phyloP scores from a whole-genome alignment of 2,329 filamentous ascomycete genomes.

The Arachnomyces sp. region DNA sequence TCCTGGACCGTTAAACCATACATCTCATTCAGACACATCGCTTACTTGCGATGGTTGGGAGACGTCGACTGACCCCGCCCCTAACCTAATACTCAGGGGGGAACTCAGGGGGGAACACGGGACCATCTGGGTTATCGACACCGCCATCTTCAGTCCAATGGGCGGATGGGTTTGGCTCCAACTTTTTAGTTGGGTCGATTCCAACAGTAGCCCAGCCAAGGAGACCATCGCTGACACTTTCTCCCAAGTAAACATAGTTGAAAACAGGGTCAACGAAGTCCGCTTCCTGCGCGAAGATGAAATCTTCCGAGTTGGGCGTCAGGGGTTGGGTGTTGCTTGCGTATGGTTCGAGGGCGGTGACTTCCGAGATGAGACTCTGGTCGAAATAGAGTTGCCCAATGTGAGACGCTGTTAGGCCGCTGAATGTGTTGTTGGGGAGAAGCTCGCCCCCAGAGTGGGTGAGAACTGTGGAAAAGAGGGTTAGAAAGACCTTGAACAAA shows the following conservation, averaged over 20 bases:
- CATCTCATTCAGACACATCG: too few species aligned
- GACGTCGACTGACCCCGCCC: too few species aligned
- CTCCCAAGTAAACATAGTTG: constrained; percentile 50
- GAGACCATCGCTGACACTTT: constrained; percentile 43
- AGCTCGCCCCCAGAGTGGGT: constrained; percentile 25
- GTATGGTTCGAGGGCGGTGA: constrained; percentile 44
- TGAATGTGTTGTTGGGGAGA: constrained; percentile 44
- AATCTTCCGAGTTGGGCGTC: constrained; percentile 46
- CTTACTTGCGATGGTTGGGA: too few species aligned
- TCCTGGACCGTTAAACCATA: too few species aligned
- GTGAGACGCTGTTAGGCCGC: constrained; percentile 46
- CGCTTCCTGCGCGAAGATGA: constrained; percentile 41
- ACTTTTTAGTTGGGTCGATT: constrained; percentile 35
- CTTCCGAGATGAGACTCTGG: constrained; percentile 45
- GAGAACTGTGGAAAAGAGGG: constrained; percentile 24
- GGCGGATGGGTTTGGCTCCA: constrained; percentile 20
- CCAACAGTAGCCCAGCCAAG: constrained; percentile 48
- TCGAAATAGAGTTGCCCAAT: constrained; percentile 60
- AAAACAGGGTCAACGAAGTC: constrained; percentile 48
- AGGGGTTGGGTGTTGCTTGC: constrained; percentile 38
- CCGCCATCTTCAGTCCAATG: constrained; percentile 28
- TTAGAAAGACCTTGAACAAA: neutral
- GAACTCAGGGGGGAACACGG: too few species aligned
- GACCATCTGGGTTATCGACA: constrained; percentile 10
- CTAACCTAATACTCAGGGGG: too few species aligned